Conservation (phyloP, 1,284 basidiomycete genomes). For the Cutaneotrichosporon dermatis region DNA sequence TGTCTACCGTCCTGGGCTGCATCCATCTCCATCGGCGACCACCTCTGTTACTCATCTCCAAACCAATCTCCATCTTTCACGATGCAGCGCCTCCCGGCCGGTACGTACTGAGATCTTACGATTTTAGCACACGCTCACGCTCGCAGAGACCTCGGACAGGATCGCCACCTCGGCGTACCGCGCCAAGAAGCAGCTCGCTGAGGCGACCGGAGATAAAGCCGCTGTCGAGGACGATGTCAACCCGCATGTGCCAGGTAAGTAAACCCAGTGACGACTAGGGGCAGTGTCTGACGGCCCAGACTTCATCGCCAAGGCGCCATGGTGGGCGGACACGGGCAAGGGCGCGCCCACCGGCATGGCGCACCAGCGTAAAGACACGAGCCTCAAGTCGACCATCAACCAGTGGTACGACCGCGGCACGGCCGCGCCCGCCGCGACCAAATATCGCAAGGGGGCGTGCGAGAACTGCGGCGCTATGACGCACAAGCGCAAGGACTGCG, state of each 20-base stretch:
- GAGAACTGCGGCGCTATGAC: conserved; percentile 98
- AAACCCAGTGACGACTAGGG: no score
- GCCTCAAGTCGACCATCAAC: conserved; percentile 67
- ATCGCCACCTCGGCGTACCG: conserved; percentile 89
- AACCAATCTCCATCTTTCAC: conserved; percentile 2
- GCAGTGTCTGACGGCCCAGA: conserved; percentile 52
- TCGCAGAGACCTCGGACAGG: conserved; percentile 52
- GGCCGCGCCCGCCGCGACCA: conserved; percentile 84
- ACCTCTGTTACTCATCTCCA: neutral
- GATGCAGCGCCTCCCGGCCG: conserved; percentile 27
- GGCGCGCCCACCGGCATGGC: conserved; percentile 63
- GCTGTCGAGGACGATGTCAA: conserved; percentile 94
- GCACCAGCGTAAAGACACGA: conserved; percentile 66
- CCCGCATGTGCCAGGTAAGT: conserved; percentile 76
- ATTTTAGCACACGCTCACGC: neutral
- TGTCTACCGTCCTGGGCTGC: neutral
- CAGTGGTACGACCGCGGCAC: conserved; percentile 93
- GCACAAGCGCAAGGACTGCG: conserved; percentile 85
- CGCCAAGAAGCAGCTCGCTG: conserved; percentile 87
- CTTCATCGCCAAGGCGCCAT: conserved; percentile 92
- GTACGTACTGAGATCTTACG: conserved; percentile 4
- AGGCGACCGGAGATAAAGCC: conserved; percentile 84
- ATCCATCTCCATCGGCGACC: neutral
- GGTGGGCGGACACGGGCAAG: conserved; percentile 85
- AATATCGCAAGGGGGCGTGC: conserved; percentile 95